Base-by-base conservation (phyloP, 148 eudicot genomes). In the Pharnaceum exiguum region DNA sequence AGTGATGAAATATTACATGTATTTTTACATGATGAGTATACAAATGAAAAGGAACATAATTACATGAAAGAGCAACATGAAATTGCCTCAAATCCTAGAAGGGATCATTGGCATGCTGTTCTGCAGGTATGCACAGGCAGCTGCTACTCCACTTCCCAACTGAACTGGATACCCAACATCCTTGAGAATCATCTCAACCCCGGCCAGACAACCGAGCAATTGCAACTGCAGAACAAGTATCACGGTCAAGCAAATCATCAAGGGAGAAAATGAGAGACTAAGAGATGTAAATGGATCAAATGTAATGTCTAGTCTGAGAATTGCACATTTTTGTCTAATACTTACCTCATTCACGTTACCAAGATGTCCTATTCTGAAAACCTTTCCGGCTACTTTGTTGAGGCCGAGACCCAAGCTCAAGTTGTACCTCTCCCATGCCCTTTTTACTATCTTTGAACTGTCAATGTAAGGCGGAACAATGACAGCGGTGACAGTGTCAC, bases 321-420 rank as follows among this genome's bases (percentile, higher is more conserved):
- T 35, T 6, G 12, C 38, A 6, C 38, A 35, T 35, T 35, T 35
- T 35, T 6, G 38, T 7, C 7, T 35, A n/a, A n/a, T n/a, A n/a
- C 6, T 17, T 83, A 89, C 99, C 81, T 89, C 99, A 63, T 93
- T 93, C 45, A 93, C 39, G 74, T 83, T 72, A 44, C 99, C 99
- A 31, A 93, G 96, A 72, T 93, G 99, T n/a, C 99, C 99, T 57
- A 93, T 93, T 75, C 99, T 75, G 91, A 93, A 93, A 51, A 83
- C 99, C 71, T 89, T 93, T 42, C 96, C 99, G 27, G 99, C 96
- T 1, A 93, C 91, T 71, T 93, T 93, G 86, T 86, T 89, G 19
- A 93, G 89, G 27, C 99, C 99, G 10, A 93, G 89, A 31, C 99
- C 96, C 56, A 93, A 76, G 82, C 99, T 86, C 42, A 93, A 65